A percentile compares a stretch with the other conserved stretches of the same genome.
phyloP scores from a whole-genome alignment of 768 basidiomycete species.

The Leccinum obscurum region DNA sequence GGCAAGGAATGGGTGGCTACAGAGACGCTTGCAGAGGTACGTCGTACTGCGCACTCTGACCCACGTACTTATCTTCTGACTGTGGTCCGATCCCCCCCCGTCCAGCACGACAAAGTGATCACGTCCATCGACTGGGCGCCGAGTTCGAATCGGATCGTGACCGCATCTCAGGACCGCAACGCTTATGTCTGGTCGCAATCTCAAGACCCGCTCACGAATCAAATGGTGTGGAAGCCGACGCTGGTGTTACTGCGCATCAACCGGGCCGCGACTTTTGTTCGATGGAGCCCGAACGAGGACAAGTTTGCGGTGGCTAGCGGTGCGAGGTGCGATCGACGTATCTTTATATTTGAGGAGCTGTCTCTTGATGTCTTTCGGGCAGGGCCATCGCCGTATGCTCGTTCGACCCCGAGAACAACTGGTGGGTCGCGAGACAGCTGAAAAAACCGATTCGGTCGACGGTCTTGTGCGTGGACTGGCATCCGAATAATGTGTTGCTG shows the following conservation, averaged over 20 bases:
- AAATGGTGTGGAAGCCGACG: slow-evolving; percentile 87
- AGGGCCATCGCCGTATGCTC: slow-evolving; percentile 96
- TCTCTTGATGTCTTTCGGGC: not conserved
- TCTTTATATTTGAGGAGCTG: not conserved
- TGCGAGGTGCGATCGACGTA: slow-evolving; percentile 58
- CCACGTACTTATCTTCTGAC: not conserved
- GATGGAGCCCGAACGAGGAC: slow-evolving; percentile 97
- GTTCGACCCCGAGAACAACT: slow-evolving; percentile 96
- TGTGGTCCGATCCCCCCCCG: not conserved
- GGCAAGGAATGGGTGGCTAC: slow-evolving; percentile 68
- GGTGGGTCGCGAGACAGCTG: slow-evolving; percentile 97
- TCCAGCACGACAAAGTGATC: slow-evolving; percentile 94
- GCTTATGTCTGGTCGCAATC: slow-evolving; percentile 97
- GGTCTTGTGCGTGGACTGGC: slow-evolving; percentile 94
- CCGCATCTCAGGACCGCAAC: slow-evolving; percentile 98
- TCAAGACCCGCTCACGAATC: slow-evolving; percentile 70
- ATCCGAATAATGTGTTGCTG: slow-evolving; percentile 96
- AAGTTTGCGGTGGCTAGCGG: slow-evolving; percentile 99
- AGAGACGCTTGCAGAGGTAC: slow-evolving; percentile 85
- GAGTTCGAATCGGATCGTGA: slow-evolving; percentile 94
- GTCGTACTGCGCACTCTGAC: not conserved
- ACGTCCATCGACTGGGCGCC: slow-evolving; percentile 99
- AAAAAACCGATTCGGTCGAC: slow-evolving; percentile 98
- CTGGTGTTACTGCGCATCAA: slow-evolving; percentile 95
- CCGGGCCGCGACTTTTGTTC: slow-evolving; percentile 90